These are phyloP conservation scores for Pseudopediastrum boryanum DNA, from an alignment of 139 green algal species.

Conservation along the genomic window DNA sequence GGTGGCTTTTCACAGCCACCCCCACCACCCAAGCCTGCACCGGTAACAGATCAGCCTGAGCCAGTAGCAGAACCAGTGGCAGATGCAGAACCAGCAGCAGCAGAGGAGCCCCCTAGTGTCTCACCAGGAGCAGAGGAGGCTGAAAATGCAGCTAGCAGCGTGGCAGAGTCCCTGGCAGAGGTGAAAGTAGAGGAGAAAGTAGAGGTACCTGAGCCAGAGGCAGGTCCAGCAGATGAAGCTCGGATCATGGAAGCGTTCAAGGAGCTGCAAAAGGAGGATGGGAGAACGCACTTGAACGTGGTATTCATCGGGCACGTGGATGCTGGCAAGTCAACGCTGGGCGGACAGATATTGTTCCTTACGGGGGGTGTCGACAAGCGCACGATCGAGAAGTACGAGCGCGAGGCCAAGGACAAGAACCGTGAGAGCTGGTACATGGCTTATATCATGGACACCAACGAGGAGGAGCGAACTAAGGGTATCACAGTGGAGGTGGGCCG, in stretches of 20 bases:
- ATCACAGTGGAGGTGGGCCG: conserved; percentile 98
- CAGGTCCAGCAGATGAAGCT: conserved; percentile 53
- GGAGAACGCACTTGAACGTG: conserved; percentile 95
- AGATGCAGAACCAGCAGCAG: not conserved
- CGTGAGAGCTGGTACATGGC: conserved; percentile 98
- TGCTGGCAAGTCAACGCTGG: conserved; percentile 97
- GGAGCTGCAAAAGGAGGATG: conserved; percentile 57
- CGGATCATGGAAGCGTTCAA: conserved; percentile 60
- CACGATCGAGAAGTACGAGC: conserved; percentile 99
- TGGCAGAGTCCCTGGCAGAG: conserved; percentile 46
- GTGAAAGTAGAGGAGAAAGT: conserved; percentile 42
- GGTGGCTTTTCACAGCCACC: conserved; percentile 12
- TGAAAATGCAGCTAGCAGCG: not conserved
- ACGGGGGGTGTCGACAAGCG: conserved; percentile 93
- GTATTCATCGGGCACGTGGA: conserved; percentile 99
- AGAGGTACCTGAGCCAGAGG: not conserved
- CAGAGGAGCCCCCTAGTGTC: conserved; percentile 5
- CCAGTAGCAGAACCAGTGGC: conserved; percentile 21
- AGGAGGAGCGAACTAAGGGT: conserved; percentile 98
- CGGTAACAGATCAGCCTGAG: conserved; percentile 5
- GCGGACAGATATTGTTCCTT: conserved; percentile 96
- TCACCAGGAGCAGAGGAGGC: conserved; percentile 7
- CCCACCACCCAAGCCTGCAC: conserved; percentile 14
- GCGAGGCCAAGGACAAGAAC: conserved; percentile 99
- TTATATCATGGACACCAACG: conserved; percentile 99